Conservation (phyloP, 805 yeast genomes). For the Wickerhamomyces bisporus region DNA sequence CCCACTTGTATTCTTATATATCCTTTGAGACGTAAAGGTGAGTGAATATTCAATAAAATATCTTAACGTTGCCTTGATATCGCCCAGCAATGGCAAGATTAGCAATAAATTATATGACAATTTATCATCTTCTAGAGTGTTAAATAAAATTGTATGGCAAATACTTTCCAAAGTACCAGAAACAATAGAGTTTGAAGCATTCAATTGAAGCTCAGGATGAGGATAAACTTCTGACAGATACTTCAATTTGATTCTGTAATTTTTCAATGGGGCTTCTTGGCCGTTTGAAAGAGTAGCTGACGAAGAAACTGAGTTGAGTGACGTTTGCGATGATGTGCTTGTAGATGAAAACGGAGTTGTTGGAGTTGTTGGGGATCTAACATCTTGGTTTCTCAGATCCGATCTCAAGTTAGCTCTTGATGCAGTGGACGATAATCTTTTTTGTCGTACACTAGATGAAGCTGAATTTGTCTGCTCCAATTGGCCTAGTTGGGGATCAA, state of each 20-base stretch:
- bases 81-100: conserved; percentile 52
- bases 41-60: conserved; percentile 39
- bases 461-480: conserved; percentile 1
- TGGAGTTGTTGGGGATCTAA: conserved; percentile 12
- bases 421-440: conserved; percentile 20
- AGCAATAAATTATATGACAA: conserved; percentile 39
- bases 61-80: conserved; percentile 37
- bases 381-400: conserved; percentile 4
- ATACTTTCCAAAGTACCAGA: conserved; percentile 66
- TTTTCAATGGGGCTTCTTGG: conserved; percentile 1
- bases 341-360: conserved; percentile 2
- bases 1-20: conserved; percentile 11
- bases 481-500: conserved; percentile 26
- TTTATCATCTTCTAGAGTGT: conserved; percentile 35
- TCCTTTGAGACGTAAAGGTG: conserved; percentile 27
- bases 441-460: conserved; percentile 20
- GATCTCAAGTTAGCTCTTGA: conserved; percentile 15
- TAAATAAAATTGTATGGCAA: conserved; percentile 67
- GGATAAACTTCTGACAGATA: conserved; percentile 44
- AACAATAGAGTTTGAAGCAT: conserved; percentile 39
- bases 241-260: conserved; percentile 17
- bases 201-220: conserved; percentile 57
- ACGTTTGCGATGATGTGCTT: background rate
- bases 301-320: conserved; percentile 1
- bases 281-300: background rate